Percentiles rank a stretch among this genome's conserved stretches.
Conservation (phyloP, 2,329 filamentous ascomycete species). For the Hypoxylon sp. region DNA sequence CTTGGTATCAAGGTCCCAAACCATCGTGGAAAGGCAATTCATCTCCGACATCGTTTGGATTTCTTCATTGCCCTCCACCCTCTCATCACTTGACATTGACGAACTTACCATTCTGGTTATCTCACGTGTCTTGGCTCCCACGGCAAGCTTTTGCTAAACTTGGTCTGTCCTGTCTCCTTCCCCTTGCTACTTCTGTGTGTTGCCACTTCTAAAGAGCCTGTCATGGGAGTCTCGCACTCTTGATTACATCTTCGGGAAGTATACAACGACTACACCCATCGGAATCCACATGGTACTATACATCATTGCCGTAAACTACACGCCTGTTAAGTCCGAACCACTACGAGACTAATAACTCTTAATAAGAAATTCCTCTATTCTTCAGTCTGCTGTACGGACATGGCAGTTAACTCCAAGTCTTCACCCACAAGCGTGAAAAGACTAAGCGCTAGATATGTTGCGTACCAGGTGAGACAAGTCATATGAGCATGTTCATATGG, state of each 20-base stretch:
- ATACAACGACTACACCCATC: neutral
- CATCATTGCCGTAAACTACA: slow-evolving; percentile 3
- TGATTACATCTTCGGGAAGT: slow-evolving; percentile 1
- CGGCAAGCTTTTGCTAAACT: neutral
- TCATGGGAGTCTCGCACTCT: slow-evolving; percentile 1
- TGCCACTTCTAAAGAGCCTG: slow-evolving; percentile 7
- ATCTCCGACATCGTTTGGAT: slow-evolving; percentile 7
- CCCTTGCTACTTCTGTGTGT: neutral
- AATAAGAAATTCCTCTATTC: neutral
- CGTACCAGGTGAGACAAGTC: slow-evolving; percentile 36
- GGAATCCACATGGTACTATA: slow-evolving; percentile 1
- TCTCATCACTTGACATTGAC: slow-evolving; percentile 1
- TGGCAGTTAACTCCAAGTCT: slow-evolving; percentile 3
- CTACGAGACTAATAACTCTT: neutral
- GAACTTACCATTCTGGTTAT: slow-evolving; percentile 5
- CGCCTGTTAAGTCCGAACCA: neutral
- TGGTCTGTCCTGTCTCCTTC: slow-evolving; percentile 4
- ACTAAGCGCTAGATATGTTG: slow-evolving; percentile 38
- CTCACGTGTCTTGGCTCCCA: slow-evolving; percentile 13
- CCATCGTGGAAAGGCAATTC: slow-evolving; percentile 7
- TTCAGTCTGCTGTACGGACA: neutral
- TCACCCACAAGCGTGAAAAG: slow-evolving; percentile 18
- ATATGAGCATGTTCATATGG: slow-evolving; percentile 30
- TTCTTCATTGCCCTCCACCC: neutral
- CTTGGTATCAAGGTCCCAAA: neutral